Evolutionary conservation across 2,329 filamentous ascomycete species (phyloP), one percentile per base, ranked within the genome.

Genomic region (Aspergillus latus): DNA sequence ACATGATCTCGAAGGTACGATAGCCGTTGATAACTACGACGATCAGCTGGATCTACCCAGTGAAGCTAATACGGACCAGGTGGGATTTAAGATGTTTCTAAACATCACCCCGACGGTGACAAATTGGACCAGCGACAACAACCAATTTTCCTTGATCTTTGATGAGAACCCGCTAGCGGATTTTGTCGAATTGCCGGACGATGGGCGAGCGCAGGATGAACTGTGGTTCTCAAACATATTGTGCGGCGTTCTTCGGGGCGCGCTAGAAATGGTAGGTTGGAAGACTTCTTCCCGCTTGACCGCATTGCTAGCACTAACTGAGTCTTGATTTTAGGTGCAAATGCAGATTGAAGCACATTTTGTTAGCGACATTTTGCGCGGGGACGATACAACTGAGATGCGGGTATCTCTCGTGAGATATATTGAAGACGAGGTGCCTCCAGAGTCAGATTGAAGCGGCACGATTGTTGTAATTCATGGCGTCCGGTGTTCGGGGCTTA

Each of bases 311-410:
- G 39, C 26, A 29, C 50, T 58, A 32, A 59, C 49, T 54, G 13
- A 39, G 40, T 26, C 7, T 26, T n/a, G 43, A 15, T 49, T 43
- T 36, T 64, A 87, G 85, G 85, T 88, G 21, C 93, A 97, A 82
- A 96, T 97, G 91, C 94, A 97, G 75, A 92, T 97, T 3, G 93
- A 99, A 72, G 91, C 91, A 46, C 92, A 96, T 71, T 99, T 97
- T 72, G 89, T 96, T 68, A 97, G 90, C 72, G 94, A 99, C 73
- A 84, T 96, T 32, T 80, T 99, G 58, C 86, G 92, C 55, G 94
- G 94, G 2, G 93, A 97, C 68, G 94, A 99, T 72, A 93, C 90
- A 15, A 99, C 94, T 1, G 94, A 99, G 80, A 97, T 99, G 90
- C 84, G 93, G 68, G 88, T 99, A 68, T 90, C 90, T 29, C 77